Percentiles rank a stretch among this genome's conserved stretches.
These are phyloP conservation scores for Monilinia polystroma DNA, from an alignment of 2,329 filamentous ascomycete genomes.

Conservation along the genomic window DNA sequence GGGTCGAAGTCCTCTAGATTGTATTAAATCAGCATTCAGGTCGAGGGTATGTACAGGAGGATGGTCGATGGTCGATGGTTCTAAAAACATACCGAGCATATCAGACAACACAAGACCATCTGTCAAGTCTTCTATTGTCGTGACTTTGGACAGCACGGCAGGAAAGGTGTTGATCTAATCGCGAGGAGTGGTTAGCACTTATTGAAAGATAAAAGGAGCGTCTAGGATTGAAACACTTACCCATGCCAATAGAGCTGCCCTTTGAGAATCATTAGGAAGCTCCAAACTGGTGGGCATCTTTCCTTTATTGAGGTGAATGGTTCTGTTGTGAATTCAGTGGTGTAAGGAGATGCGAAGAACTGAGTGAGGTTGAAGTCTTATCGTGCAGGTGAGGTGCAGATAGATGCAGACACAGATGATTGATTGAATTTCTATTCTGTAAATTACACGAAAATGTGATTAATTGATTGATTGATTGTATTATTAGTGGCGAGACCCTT, in stretches of 20 bases:
- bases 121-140: conserved; percentile 39
- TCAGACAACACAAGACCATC: conserved; percentile 40
- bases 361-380: conserved; percentile 23
- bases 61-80: neutral
- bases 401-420: conserved; percentile 17
- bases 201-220: conserved; percentile 21
- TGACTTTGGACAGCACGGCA: conserved; percentile 32
- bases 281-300: conserved; percentile 24
- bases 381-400: conserved; percentile 15
- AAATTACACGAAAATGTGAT: conserved; percentile 19
- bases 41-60: conserved; percentile 41
- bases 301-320: conserved; percentile 8
- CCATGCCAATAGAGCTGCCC: conserved; percentile 57
- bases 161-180: conserved; percentile 42
- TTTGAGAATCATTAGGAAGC: conserved; percentile 16
- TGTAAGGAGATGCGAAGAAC: conserved; percentile 23
- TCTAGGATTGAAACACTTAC: conserved; percentile 41
- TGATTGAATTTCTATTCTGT: neutral
- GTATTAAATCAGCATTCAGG: conserved; percentile 37
- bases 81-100: conserved; percentile 41
- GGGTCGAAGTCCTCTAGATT: conserved; percentile 55
- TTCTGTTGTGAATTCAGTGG: conserved; percentile 20
- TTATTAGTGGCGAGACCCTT: too few species aligned
- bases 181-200: conserved; percentile 7
- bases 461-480: too few species aligned